phyloP scores from a whole-genome alignment of 2,329 filamentous ascomycete genomes.

The Diaporthe vexans region DNA sequence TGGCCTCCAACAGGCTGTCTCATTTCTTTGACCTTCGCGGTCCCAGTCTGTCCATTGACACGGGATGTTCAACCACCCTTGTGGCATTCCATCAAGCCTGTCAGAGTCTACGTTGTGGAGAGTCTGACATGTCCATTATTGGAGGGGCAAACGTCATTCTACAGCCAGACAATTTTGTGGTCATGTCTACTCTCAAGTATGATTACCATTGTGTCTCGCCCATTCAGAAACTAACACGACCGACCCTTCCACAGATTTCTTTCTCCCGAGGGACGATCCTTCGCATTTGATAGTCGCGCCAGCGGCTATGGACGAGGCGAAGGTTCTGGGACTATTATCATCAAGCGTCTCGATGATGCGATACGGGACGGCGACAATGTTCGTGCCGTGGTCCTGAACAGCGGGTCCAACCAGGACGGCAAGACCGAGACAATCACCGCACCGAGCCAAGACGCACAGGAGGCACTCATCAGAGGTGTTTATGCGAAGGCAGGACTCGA shows the following conservation, averaged over 20 bases:
- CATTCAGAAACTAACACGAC: too few species aligned
- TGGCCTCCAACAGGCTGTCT: too few species aligned
- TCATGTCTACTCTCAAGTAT: constrained; percentile 49
- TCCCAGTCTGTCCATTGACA: background rate
- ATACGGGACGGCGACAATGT: constrained; percentile 60
- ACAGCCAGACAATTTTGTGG: background rate
- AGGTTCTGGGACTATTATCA: constrained; percentile 43
- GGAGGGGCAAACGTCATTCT: background rate
- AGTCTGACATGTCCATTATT: background rate
- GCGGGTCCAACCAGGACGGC: constrained; percentile 60
- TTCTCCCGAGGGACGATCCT: too few species aligned
- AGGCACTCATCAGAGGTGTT: constrained; percentile 50
- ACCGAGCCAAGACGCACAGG: constrained; percentile 53
- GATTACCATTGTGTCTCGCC: too few species aligned
- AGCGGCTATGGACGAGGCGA: too few species aligned
- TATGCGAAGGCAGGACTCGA: constrained; percentile 50
- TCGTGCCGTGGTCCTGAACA: constrained; percentile 55
- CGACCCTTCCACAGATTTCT: too few species aligned
- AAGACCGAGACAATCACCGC: constrained; percentile 55
- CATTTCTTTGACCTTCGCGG: background rate
- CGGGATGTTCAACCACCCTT: background rate
- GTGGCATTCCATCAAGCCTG: background rate
- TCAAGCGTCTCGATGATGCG: constrained; percentile 63
- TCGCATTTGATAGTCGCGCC: too few species aligned
- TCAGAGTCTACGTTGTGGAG: background rate